Base-by-base conservation (phyloP, 805 yeast species). In the Grigorovia transvaalensis region DNA sequence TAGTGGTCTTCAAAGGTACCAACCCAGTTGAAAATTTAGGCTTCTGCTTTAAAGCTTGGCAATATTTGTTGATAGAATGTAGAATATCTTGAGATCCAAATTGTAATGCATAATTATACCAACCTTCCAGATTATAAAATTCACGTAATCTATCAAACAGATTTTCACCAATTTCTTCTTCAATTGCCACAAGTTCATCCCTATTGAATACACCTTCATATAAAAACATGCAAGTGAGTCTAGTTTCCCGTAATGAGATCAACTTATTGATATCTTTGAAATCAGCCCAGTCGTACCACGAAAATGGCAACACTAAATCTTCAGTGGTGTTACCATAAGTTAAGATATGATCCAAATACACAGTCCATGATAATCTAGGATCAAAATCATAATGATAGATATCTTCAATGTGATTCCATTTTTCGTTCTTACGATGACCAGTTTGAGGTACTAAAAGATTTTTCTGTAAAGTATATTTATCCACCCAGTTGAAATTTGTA, bases 231-330 rank as follows among this genome's bases (percentile, higher is more conserved):
- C 70, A 66, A 17, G 51, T 45, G 2, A 58, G 20, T 15, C 50
- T 46, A 27, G 12, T 49, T 11, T 58, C 52, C 48, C 49, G 49
- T 12, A 56, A 33, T 2, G 67, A 53, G 2, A 71, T 55, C 33
- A 73, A 60, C 44, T 71, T 68, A 56, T 77, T 71, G 48, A 72
- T 63, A 9, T 61, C 60, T 0, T 74, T 68, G 57, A 77, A 63
- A 57, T 78, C 79, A 0, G 71, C 71, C 81, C 82, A 79, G 55
- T 80, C 84, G 49, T 74, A 74, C 84, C 84, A 80, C 49, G 78
- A 77, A 56, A 79, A 78, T 0, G 78, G 76, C 1, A 79, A 56
- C 2, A 57, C 52, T 2, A 44, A 46, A 17, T 48, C 42, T 7
- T 46, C 7, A 33, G n/a, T 3, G 19, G 27, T 4, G 20, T 40